phyloP scores from a whole-genome alignment of 768 basidiomycete species.

The Leucogyrophana mollusca region DNA sequence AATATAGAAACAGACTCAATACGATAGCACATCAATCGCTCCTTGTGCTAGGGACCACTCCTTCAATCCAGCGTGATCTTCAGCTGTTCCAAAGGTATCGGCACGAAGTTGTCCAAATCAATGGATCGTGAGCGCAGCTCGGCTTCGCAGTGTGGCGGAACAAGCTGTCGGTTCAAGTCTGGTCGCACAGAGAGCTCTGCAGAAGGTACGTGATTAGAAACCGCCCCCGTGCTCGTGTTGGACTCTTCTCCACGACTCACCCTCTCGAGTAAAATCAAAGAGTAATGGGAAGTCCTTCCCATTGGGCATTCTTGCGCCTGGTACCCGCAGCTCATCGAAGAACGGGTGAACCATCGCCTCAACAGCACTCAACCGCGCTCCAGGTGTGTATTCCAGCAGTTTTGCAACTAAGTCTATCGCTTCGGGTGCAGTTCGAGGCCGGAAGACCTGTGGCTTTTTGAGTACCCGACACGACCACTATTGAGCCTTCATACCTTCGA shows the following conservation, averaged over 20 bases:
- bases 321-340: conserved; percentile 93
- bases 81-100: conserved; percentile 96
- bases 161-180: conserved; percentile 88
- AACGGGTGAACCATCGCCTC: conserved; percentile 93
- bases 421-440: conserved; percentile 93
- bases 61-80: conserved; percentile 89
- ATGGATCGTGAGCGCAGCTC: conserved; percentile 86
- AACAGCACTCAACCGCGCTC: conserved; percentile 83
- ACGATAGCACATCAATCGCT: conserved; percentile 10
- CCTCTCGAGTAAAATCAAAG: conserved; percentile 96
- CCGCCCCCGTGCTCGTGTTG: neutral
- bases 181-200: conserved; percentile 95
- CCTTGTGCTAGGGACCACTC: conserved; percentile 4
- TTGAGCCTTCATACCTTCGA: conserved; percentile 67
- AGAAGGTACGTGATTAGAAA: conserved; percentile 9
- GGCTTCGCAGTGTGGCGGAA: conserved; percentile 86
- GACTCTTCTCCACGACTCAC: conserved; percentile 44
- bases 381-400: conserved; percentile 97
- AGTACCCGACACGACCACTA: conserved; percentile 8
- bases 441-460: conserved; percentile 75
- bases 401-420: conserved; percentile 96
- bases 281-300: conserved; percentile 93
- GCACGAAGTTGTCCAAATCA: conserved; percentile 87
- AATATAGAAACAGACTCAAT: conserved; percentile 5
- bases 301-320: conserved; percentile 93